phyloP scores from a whole-genome alignment of 305 asterid genomes.

The Fraxinus angustifolia region DNA sequence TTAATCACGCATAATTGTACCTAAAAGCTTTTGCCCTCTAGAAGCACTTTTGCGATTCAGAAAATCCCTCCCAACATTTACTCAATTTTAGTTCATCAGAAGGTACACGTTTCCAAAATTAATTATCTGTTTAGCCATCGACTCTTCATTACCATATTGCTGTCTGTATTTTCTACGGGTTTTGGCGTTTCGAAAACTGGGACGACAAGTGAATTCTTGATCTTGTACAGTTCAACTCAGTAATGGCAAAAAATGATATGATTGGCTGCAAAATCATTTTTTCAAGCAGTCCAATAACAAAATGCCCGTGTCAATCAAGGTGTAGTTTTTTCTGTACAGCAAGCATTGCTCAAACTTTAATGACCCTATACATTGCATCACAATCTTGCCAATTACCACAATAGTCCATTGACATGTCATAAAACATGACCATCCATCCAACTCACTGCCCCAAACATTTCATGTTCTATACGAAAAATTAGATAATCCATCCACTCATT shows the following conservation, averaged over 20 bases:
- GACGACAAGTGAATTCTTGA: neutral
- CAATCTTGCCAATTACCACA: neutral
- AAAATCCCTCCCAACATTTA: neutral
- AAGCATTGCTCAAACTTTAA: neutral
- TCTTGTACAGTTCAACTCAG: neutral
- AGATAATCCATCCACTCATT: neutral
- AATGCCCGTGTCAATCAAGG: neutral
- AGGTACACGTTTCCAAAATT: neutral
- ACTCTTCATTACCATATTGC: neutral
- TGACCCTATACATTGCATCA: neutral
- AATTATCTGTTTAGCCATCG: neutral
- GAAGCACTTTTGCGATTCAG: neutral
- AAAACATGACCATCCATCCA: neutral
- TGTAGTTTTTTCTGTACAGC: neutral
- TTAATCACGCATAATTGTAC: neutral
- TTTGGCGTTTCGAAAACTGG: neutral
- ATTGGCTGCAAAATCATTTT: neutral
- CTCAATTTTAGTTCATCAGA: neutral
- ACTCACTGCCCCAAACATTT: neutral
- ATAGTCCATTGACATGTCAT: neutral
- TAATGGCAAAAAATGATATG: neutral
- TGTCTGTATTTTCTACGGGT: neutral
- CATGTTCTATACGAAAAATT: neutral
- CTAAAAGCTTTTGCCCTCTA: neutral
- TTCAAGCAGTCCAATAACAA: neutral